Percentiles rank a stretch among this genome's conserved stretches.
Conservation (phyloP, 495 filamentous ascomycete genomes). For the Tuber calosporum region DNA sequence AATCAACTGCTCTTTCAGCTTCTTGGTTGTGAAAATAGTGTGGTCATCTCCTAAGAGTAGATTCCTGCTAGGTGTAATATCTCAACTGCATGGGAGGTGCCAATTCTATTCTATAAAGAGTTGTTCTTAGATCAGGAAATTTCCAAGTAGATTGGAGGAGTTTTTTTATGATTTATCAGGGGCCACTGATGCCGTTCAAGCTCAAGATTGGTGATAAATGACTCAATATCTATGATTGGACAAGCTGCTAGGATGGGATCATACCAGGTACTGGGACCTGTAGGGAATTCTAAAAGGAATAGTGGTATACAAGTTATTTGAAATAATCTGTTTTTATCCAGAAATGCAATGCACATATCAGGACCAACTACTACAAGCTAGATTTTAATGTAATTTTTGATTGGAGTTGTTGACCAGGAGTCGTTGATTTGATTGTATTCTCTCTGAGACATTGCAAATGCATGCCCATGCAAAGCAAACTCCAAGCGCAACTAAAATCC, state of each 20-base stretch:
- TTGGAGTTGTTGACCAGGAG: neutral
- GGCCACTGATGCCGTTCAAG: neutral
- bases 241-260: neutral
- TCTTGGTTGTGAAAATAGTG: neutral
- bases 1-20: neutral
- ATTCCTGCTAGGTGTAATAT: constrained; percentile 6
- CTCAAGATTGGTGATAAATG: neutral
- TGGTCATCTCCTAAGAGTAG: neutral
- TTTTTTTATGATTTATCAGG: neutral
- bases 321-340: neutral
- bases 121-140: constrained; percentile 6
- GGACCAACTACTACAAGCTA: constrained; percentile 7
- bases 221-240: neutral
- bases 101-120: constrained; percentile 11
- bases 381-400: neutral
- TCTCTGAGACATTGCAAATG: neutral
- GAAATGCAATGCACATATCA: constrained; percentile 4
- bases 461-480: constrained; percentile 13
- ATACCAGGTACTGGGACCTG: neutral
- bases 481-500: neutral
- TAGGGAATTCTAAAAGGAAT: neutral
- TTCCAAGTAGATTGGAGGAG: neutral
- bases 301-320: neutral
- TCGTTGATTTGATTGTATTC: neutral
- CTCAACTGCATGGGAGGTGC: constrained; percentile 8